Evolutionary conservation across 192 early-diverging fungal genomes (phyloP), one percentile per base, ranked within the genome.

Genomic region (Spizellomyces sp.): DNA sequence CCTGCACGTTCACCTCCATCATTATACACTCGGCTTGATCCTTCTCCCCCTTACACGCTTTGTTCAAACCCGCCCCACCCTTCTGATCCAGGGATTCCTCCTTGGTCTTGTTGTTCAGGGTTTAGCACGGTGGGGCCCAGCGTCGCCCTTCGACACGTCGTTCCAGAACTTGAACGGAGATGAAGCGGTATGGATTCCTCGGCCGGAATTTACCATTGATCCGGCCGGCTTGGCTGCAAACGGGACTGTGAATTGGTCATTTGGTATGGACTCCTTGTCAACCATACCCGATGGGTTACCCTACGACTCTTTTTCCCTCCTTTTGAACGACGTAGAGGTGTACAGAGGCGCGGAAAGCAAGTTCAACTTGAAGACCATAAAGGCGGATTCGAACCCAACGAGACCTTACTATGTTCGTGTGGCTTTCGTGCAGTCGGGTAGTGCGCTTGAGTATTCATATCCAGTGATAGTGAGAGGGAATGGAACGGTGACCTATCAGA

Each of bases 251-350:
- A 9, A 15, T 0, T 74, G 71, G 71, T 12, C n/a, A 19, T 66
- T 58, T 52, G 62, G 48, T 9, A 22, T 14, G 15, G 19, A 64
- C 44, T 14, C 61, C 14, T 19, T 17, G 27, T 61, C 59, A 61
- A 17, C 71, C 5, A 56, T 74, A 52, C 52, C 45, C 42, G 8
- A 52, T n/a, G 71, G 65, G 42, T 54, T 71, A 9, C 19, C 56
- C 44, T 74, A 66, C 64, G 71, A 74, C 22, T 63, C 52, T 54
- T 74, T 59, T 64, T 74, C 71, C 41, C 61, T 79, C 0, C 15
- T 67, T 3, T 9, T 76, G 12, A 79, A 79, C 43, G 78, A 79
- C 47, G 70, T 79, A 6, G 74, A 76, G 22, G 62, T 79, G 12
- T 79, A 79, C 52, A 63, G 78, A 7, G 78, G 78, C 0, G 50